phyloP scores from a whole-genome alignment of 1,284 basidiomycete species.

The Waitea zeae region DNA sequence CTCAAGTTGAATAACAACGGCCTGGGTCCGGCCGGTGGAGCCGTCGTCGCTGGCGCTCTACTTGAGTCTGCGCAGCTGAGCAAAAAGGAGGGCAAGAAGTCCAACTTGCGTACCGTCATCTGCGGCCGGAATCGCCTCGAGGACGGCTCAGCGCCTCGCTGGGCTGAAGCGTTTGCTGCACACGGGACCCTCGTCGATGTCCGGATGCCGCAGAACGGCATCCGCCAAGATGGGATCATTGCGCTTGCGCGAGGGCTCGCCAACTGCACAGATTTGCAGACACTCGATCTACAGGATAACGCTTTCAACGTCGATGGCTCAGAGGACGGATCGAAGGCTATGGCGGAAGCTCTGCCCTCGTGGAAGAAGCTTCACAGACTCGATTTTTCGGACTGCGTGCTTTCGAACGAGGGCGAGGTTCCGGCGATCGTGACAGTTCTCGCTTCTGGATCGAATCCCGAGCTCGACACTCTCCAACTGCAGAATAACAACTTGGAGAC shows the following conservation, averaged over 20 bases:
- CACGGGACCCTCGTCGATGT: conserved; percentile 77
- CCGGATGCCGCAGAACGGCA: conserved; percentile 93
- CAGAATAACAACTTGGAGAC: conserved; percentile 85
- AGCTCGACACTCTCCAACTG: conserved; percentile 61
- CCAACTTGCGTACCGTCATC: conserved; percentile 67
- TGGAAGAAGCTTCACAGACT: conserved; percentile 67
- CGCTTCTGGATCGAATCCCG: conserved; percentile 57
- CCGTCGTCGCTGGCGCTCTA: conserved; percentile 75
- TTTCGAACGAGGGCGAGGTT: conserved; percentile 47
- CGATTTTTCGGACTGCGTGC: conserved; percentile 86
- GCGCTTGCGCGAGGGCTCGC: conserved; percentile 65
- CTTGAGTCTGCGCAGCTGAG: conserved; percentile 59
- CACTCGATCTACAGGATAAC: conserved; percentile 93
- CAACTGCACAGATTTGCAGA: conserved; percentile 48
- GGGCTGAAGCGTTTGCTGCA: conserved; percentile 80
- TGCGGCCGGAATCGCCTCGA: conserved; percentile 94
- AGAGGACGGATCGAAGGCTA: conserved; percentile 52
- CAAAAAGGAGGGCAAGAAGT: conserved; percentile 46
- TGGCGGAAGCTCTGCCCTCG: conserved; percentile 51
- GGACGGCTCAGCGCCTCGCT: conserved; percentile 71
- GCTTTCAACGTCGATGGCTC: conserved; percentile 50
- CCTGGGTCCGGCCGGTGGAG: conserved; percentile 84
- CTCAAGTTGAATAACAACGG: conserved; percentile 96
- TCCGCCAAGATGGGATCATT: conserved; percentile 87
- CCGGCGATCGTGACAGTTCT: conserved; percentile 48